These are phyloP conservation scores for Citrus unshiu DNA, from an alignment of 345 rosid genomes.

Conservation along the genomic window DNA sequence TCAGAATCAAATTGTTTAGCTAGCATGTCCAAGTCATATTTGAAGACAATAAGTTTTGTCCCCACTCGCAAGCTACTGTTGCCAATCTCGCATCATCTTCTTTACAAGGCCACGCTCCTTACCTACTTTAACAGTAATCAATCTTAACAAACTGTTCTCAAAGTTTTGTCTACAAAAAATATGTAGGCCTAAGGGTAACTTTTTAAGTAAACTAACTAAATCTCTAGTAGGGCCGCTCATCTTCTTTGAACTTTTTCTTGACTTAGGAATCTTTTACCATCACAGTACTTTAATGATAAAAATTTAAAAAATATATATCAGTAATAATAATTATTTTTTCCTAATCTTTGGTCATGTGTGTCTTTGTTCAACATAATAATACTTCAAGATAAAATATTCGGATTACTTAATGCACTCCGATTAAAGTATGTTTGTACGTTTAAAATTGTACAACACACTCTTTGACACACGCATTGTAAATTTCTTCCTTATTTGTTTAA, in stretches of 20 bases:
- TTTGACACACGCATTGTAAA: conserved; percentile 1
- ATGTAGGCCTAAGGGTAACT: no score
- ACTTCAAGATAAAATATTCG: no score
- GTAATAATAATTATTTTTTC: no score
- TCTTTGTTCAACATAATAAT: no score
- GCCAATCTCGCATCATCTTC: neutral
- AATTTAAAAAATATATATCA: no score
- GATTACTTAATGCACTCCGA: neutral
- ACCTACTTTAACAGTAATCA: neutral
- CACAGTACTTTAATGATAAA: no score
- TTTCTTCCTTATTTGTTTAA: neutral
- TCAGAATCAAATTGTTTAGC: neutral
- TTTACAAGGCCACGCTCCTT: neutral
- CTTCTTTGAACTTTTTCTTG: no score
- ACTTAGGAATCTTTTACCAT: no score
- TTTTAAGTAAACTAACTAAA: no score
- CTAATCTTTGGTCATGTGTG: no score
- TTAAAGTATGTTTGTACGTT: neutral
- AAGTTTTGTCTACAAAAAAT: no score
- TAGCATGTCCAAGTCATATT: neutral
- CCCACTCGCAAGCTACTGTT: neutral
- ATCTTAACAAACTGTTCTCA: neutral
- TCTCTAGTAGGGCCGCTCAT: no score
- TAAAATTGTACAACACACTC: conserved; percentile 4
- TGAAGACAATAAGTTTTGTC: neutral